phyloP scores from a whole-genome alignment of 176 grass and related monocot genomes.

The Oryza coarctata region DNA sequence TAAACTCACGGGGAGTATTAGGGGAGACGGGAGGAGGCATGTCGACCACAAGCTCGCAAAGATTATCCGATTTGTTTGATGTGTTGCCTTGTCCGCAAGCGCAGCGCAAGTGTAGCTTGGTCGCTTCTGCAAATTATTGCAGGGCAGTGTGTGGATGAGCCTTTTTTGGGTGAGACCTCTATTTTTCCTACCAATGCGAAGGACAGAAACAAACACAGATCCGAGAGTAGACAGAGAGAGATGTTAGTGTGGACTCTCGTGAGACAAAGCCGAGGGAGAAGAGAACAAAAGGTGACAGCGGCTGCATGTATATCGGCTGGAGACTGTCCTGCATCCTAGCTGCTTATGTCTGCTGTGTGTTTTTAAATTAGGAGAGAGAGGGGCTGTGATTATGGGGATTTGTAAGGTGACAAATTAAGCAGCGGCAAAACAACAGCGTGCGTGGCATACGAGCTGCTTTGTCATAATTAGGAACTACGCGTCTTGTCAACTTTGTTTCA shows the following conservation, averaged over 20 bases:
- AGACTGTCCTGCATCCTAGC: slow-evolving; percentile 23
- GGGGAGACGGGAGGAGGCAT: slow-evolving; percentile 43
- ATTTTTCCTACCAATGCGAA: not conserved
- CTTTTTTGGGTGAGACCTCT: slow-evolving; percentile 31
- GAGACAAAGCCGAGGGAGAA: slow-evolving; percentile 42
- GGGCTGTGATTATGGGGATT: not conserved
- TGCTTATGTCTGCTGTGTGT: not conserved
- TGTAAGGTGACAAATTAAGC: not conserved
- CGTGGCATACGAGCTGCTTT: not conserved
- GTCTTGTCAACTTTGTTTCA: not conserved
- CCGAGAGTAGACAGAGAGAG: slow-evolving; percentile 13
- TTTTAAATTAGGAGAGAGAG: slow-evolving; percentile 7
- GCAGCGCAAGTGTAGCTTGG: slow-evolving; percentile 47
- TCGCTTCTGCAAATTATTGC: slow-evolving; percentile 59
- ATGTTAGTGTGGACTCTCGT: slow-evolving; percentile 26
- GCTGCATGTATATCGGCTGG: slow-evolving; percentile 65
- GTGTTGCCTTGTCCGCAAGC: slow-evolving; percentile 46
- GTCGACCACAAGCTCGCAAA: slow-evolving; percentile 67
- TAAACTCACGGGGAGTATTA: slow-evolving; percentile 42
- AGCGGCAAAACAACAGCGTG: not conserved
- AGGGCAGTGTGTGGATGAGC: slow-evolving; percentile 60
- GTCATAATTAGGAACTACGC: not conserved
- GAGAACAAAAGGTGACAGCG: slow-evolving; percentile 49
- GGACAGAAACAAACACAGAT: not conserved
- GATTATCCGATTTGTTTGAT: slow-evolving; percentile 67